A percentile compares a stretch with the other conserved stretches of the same genome.
phyloP scores from a whole-genome alignment of 2,329 filamentous ascomycete genomes.

The Fusarium buxicola region DNA sequence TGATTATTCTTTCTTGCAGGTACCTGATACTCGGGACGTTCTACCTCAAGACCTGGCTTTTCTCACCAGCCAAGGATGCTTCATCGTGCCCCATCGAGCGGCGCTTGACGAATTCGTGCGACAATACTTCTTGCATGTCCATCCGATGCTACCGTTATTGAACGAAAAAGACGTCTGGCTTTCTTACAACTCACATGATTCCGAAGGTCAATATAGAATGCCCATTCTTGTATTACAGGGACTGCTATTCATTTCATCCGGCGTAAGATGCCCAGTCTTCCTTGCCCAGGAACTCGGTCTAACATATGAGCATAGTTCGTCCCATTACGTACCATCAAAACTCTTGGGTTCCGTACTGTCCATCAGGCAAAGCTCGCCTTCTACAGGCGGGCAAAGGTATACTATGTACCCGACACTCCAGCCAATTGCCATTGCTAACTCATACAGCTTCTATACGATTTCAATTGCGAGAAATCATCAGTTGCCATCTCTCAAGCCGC shows the following conservation, averaged over 20 bases:
- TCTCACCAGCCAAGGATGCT: constrained; percentile 44
- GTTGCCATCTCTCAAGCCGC: constrained; percentile 43
- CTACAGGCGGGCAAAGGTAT: constrained; percentile 41
- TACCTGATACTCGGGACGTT: constrained; percentile 35
- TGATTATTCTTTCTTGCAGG: constrained; percentile 39
- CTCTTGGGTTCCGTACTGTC: constrained; percentile 37
- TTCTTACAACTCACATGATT: constrained; percentile 33
- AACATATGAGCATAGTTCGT: constrained; percentile 25
- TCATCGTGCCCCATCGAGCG: constrained; percentile 38
- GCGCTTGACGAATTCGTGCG: constrained; percentile 46
- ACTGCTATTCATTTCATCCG: constrained; percentile 38
- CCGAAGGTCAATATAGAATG: constrained; percentile 18
- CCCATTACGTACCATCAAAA: constrained; percentile 30
- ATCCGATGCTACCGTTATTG: constrained; percentile 45
- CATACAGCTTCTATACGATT: constrained; percentile 41
- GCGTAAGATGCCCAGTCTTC: constrained; percentile 10
- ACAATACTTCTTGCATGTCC: constrained; percentile 46
- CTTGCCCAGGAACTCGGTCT: neutral
- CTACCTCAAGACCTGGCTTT: constrained; percentile 42
- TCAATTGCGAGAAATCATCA: constrained; percentile 40
- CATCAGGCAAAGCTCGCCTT: constrained; percentile 43
- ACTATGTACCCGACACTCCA: accelerated
- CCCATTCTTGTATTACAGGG: constrained; percentile 42
- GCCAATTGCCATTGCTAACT: neutral
- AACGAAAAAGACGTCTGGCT: constrained; percentile 44